These are phyloP conservation scores for Tylopilus rubrobrunneus DNA, from an alignment of 768 basidiomycete genomes.

Conservation along the genomic window DNA sequence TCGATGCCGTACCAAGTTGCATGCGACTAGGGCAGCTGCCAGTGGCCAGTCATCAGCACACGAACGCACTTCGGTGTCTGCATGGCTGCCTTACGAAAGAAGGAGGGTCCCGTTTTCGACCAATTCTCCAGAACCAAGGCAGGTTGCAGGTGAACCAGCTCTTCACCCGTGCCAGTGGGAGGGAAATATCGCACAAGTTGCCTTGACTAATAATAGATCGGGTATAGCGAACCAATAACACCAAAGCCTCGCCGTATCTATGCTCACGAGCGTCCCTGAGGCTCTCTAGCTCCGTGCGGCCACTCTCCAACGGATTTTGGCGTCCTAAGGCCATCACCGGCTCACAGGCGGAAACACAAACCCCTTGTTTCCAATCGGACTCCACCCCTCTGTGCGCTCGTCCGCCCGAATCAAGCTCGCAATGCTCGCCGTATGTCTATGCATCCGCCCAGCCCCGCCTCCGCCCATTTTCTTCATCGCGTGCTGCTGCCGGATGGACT, in stretches of 20 bases:
- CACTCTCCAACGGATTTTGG: not conserved
- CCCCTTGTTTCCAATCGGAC: conserved; percentile 54
- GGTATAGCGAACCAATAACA: conserved; percentile 10
- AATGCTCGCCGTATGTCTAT: conserved; percentile 81
- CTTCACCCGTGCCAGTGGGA: too few species aligned
- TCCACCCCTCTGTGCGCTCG: conserved; percentile 78
- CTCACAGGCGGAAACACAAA: conserved; percentile 48
- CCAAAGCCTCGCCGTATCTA: not conserved
- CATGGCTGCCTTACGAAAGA: too few species aligned
- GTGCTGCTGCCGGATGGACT: conserved; percentile 5
- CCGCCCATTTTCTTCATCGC: conserved; percentile 12
- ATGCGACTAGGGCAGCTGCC: too few species aligned
- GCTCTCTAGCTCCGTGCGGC: not conserved
- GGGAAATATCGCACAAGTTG: too few species aligned
- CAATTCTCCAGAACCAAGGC: too few species aligned
- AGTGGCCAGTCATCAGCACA: too few species aligned
- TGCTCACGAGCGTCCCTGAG: not conserved
- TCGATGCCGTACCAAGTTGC: too few species aligned
- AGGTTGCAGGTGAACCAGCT: too few species aligned
- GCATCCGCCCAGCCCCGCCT: conserved; percentile 36
- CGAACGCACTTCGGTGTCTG: too few species aligned
- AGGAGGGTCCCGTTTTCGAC: too few species aligned
- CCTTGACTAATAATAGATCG: conserved; percentile 1
- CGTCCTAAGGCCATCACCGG: conserved; percentile 9
- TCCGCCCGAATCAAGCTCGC: conserved; percentile 76